Base-by-base conservation (phyloP, 2,329 filamentous ascomycete genomes). In the Biscogniauxia mediterranea region DNA sequence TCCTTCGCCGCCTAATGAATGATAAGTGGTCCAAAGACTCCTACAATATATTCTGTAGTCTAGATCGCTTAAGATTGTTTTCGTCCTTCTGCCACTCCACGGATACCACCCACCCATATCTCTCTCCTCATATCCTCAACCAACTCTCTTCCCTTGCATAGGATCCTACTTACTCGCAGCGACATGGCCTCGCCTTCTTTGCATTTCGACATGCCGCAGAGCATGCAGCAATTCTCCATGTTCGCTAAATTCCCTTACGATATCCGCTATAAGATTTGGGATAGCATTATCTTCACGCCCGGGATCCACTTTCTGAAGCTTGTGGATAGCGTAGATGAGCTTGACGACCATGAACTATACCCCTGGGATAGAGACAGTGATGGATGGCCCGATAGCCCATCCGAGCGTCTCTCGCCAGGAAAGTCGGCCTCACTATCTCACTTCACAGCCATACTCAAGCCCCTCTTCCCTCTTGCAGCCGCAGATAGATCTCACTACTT, bases 271-370 rank as follows among this genome's bases (percentile, higher is more conserved):
- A 64, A 69, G 59, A 69, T 74, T 26, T 73, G 71, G 72, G 59
- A 69, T 53, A 51, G 67, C 2, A 58, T 64, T 42, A 70, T 74
- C 17, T 70, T 67, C 38, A 68, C 64, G 0, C 67, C 69, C 5
- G 72, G 72, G 4, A 73, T 74, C n/a, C 72, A 74, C 62, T 74
- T 74, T 51, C 70, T 74, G 32, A 71, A 71, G 55, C 66, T 73
- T 28, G 70, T 64, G 20, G 57, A 61, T 32, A 59, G 63, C n/a
- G 51, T 54, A 9, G 53, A 61, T 11, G 46, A 28, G 17, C 53
- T 32, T n/a, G 19, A 51, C n/a, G 58, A 65, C n/a, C 59, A 62
- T 32, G 51, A 58, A 8, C 46, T 28, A 3, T 46, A 58, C 8
- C 59, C 59, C 6, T 46, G 23, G 9, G 58, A 28, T n/a, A 63